A percentile compares a stretch with the other conserved stretches of the same genome.
These are phyloP conservation scores for Bolboschoenus planiculmis DNA, from an alignment of 176 grass and related monocot species.

Conservation along the genomic window DNA sequence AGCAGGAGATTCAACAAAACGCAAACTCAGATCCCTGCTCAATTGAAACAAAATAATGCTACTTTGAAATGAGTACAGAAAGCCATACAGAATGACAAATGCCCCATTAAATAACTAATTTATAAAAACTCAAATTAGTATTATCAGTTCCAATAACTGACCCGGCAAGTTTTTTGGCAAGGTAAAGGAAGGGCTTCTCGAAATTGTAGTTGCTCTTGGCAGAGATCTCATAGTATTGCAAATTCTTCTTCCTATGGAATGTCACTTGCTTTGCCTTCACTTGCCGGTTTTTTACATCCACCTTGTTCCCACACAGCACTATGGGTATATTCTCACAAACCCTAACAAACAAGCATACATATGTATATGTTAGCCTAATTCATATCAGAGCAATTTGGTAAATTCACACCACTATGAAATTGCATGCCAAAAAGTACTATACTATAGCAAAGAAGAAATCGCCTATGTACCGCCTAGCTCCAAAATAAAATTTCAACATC, in stretches of 20 bases:
- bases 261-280: conserved; percentile 86
- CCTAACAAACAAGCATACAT: conserved; percentile 24
- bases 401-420: not conserved
- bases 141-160: not conserved
- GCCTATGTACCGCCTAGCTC: not conserved
- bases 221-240: conserved; percentile 93
- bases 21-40: conserved; percentile 47
- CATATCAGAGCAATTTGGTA: not conserved
- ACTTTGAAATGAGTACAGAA: not conserved
- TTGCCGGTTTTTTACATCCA: conserved; percentile 83
- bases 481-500: not conserved
- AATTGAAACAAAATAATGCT: not conserved
- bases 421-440: not conserved
- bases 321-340: conserved; percentile 93
- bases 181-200: conserved; percentile 87
- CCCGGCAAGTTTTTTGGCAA: conserved; percentile 78
- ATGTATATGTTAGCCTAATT: not conserved
- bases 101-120: not conserved
- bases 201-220: conserved; percentile 98
- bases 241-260: conserved; percentile 90
- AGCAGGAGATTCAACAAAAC: conserved; percentile 75
- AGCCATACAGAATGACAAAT: not conserved
- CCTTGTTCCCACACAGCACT: conserved; percentile 76
- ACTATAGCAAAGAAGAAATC: not conserved
- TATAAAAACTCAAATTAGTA: not conserved